Evolutionary conservation across 345 rosid genomes (phyloP).

Genomic region (Rhodamnia rubescens): DNA sequence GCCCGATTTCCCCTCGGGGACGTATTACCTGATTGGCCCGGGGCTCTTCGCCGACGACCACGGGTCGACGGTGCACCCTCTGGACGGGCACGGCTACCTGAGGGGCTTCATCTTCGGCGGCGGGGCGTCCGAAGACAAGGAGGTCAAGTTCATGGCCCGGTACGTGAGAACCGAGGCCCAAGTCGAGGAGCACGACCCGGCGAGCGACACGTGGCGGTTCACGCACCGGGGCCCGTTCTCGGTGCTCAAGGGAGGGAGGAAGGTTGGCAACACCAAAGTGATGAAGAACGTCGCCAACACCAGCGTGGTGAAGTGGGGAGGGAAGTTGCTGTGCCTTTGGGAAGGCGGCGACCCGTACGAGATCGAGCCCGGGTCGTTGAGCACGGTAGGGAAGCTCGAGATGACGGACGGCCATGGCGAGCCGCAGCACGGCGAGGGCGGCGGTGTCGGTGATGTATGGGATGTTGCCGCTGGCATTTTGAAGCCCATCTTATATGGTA

Average conservation of each 20-base stretch:
- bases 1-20: conserved; percentile 63
- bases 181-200: conserved; percentile 58
- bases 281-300: conserved; percentile 97
- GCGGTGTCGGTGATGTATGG: conserved; percentile 11
- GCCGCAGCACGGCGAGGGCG: neutral
- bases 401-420: conserved; percentile 23
- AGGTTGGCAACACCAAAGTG: conserved; percentile 71
- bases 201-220: conserved; percentile 70
- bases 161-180: conserved; percentile 84
- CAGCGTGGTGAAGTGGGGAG: conserved; percentile 73
- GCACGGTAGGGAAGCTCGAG: conserved; percentile 50
- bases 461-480: conserved; percentile 53
- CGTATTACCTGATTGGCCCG: conserved; percentile 78
- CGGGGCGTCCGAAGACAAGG: conserved; percentile 10
- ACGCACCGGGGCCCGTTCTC: conserved; percentile 85
- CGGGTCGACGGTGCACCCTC: conserved; percentile 86
- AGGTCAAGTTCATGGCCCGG: conserved; percentile 61
- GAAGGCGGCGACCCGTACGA: conserved; percentile 92
- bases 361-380: conserved; percentile 58
- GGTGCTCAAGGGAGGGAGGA: conserved; percentile 57
- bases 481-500: conserved; percentile 70
- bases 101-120: conserved; percentile 59
- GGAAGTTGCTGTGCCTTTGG: conserved; percentile 71
- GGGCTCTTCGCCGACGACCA: conserved; percentile 79
- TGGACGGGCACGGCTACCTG: conserved; percentile 88